Evolutionary conservation across 305 asterid genomes (phyloP), one percentile per base, ranked within the genome.

Genomic region (Withania somnifera): DNA sequence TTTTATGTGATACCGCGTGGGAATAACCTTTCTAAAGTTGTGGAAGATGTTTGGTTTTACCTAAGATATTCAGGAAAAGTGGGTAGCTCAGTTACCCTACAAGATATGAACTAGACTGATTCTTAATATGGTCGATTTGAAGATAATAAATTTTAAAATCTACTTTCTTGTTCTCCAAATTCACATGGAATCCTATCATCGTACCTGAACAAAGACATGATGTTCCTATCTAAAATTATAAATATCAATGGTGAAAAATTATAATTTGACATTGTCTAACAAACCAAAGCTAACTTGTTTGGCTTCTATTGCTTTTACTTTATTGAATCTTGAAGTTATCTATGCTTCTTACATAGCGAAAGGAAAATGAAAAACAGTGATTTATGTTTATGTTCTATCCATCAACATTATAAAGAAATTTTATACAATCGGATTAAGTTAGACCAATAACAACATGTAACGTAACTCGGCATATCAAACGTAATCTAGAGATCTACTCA

Each of bases 131-230:
- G 56, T 42, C 54, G 0, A 6, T 38, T 19, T 20, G 19, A 20
- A 20, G 32, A 68, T 38, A 53, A 68, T 3, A 40, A 38, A 68
- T 20, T 68, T 20, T 40, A 69, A 40, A 11, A 40, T 45, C 78
- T 69, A 42, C 50, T 40, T 69, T 47, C 1, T 22, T 68, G 28
- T 24, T 17, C 28, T 30, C 14, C 58, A 51, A 57, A 34, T 85
- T 82, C 84, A 78, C 57, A 68, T 69, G 83, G 83, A 76, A 76
- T 71, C 84, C 81, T 77, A 0, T 11, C 87, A 15, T 82, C 90
- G 1, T 57, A 81, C 85, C 82, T 84, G 77, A 56, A 67, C 78
- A 83, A n/a, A 75, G 75, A 80, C 5, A 10, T 9, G 34, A 14
- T 52, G 17, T 52, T n/a, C 22, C 24, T 24, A 57, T 22, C n/a